phyloP scores from a whole-genome alignment of 495 filamentous ascomycete genomes.

The Oidiodendron maius region DNA sequence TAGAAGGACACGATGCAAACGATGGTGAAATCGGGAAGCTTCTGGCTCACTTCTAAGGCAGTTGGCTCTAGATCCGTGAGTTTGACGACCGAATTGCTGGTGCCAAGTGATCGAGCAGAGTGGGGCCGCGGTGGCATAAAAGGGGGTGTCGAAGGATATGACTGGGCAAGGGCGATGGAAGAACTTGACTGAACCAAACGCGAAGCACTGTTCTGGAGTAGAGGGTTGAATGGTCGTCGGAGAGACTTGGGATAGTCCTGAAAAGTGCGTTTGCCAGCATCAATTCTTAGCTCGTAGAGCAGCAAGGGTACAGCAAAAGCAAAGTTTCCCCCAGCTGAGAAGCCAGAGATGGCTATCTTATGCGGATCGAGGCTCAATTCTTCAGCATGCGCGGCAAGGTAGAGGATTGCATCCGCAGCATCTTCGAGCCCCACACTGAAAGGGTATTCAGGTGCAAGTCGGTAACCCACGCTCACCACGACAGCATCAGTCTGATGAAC shows the following conservation, averaged over 20 bases:
- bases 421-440: constrained; percentile 77
- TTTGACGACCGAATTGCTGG: constrained; percentile 6
- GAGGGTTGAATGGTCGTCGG: constrained; percentile 8
- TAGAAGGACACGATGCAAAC: constrained; percentile 64
- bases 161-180: constrained; percentile 8
- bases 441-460: constrained; percentile 70
- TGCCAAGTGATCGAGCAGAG: background rate
- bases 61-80: constrained; percentile 31
- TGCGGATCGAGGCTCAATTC: constrained; percentile 50
- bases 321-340: constrained; percentile 85
- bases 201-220: constrained; percentile 6
- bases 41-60: constrained; percentile 27
- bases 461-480: constrained; percentile 66
- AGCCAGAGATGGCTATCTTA: constrained; percentile 71
- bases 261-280: constrained; percentile 26
- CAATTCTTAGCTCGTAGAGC: constrained; percentile 34
- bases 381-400: constrained; percentile 52
- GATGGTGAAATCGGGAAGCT: constrained; percentile 42
- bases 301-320: constrained; percentile 73
- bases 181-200: constrained; percentile 25
- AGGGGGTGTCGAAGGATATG: too few species aligned
- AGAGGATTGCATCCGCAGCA: constrained; percentile 62
- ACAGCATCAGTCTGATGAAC: constrained; percentile 38
- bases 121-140: constrained; percentile 5
- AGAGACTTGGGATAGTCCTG: constrained; percentile 8